Evolutionary conservation across 2,329 filamentous ascomycete genomes (phyloP), one percentile per base, ranked within the genome.

Genomic region (Fusarium odoratissimum): DNA sequence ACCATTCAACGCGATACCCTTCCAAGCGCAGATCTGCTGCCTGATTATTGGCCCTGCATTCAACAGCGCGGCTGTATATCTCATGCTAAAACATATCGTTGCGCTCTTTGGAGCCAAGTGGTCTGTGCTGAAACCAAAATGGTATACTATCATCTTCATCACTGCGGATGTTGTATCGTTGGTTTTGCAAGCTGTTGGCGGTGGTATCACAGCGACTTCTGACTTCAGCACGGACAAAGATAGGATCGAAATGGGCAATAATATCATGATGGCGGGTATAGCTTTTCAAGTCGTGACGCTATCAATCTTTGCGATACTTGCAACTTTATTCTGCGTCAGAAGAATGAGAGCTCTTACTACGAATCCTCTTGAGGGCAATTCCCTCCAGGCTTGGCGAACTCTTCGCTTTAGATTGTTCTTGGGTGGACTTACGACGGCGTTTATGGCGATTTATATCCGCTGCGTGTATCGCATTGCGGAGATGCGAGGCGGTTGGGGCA

Each of bases 401-500:
- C 8, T 10, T 2, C 25, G 31, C 0, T 67, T 67, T 8, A 35
- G 63, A 3, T n/a, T 31, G 11, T 67, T 67, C 1, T 6, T 62
- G 7, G 25, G 54, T 1, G 64, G 64, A 6, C 25, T 67, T 4
- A 28, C 14, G 13, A 48, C 41, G 8, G 55, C 63, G 1, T 67
- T 67, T n/a, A 2, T 67, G 10, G 35, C 55, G 4, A 67, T 67
- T 6, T 67, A 67, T 19, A 55, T 67, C 8, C 64, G 64, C 1
- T 67, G 64, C 8, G 64, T 67, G 5, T 67, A 67, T 16, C 64
- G 64, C 7, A 67, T 67, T 16, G 64, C 64, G 3, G 64, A 67
- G 23, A 67, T 67, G 64, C 25, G 46, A 3, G 63, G 55, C 1
- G 64, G 64, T 1, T 67, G 64, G 64, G 64, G 64, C 0, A 67